These are phyloP conservation scores for Clitocybe nebularis DNA, from an alignment of 1,284 basidiomycete species.

Conservation along the genomic window DNA sequence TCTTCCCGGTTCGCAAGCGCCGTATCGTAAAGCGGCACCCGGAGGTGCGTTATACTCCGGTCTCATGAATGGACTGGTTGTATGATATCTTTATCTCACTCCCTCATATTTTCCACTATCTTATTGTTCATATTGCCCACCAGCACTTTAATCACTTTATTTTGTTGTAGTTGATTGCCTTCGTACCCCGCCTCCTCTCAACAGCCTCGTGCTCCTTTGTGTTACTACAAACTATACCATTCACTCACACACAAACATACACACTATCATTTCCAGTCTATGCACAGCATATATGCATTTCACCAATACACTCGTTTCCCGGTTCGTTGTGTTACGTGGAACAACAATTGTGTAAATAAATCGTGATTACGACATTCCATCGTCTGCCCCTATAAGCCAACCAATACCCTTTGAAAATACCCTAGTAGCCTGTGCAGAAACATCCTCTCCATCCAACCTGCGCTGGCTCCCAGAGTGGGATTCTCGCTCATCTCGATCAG, in stretches of 20 bases:
- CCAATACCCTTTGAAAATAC: slow-evolving; percentile 80
- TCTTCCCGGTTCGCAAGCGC: slow-evolving; percentile 57
- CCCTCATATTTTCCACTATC: slow-evolving; percentile 9
- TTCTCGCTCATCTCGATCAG: slow-evolving; percentile 36
- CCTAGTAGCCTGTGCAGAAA: slow-evolving; percentile 67
- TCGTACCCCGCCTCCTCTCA: too few relatives aligned
- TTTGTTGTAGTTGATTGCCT: slow-evolving; percentile 10
- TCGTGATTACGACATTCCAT: slow-evolving; percentile 19
- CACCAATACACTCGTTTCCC: slow-evolving; percentile 1
- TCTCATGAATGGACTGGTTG: slow-evolving; percentile 9
- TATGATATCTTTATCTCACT: slow-evolving; percentile 9
- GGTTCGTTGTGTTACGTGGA: neutral
- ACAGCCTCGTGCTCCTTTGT: too few relatives aligned
- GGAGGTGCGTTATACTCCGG: slow-evolving; percentile 10
- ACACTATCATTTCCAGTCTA: slow-evolving; percentile 1
- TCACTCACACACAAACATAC: slow-evolving; percentile 1
- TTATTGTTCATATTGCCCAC: slow-evolving; percentile 9
- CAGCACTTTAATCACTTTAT: slow-evolving; percentile 8
- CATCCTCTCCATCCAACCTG: slow-evolving; percentile 49
- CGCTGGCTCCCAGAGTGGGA: slow-evolving; percentile 40
- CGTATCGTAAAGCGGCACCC: slow-evolving; percentile 28
- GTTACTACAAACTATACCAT: slow-evolving; percentile 10
- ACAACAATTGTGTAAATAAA: too few relatives aligned
- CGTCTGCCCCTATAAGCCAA: slow-evolving; percentile 83
- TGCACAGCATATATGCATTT: slow-evolving; percentile 1